Percentiles rank a stretch among this genome's conserved stretches.
Conservation (phyloP, 257 asterid species). For the Petunia secreta region DNA sequence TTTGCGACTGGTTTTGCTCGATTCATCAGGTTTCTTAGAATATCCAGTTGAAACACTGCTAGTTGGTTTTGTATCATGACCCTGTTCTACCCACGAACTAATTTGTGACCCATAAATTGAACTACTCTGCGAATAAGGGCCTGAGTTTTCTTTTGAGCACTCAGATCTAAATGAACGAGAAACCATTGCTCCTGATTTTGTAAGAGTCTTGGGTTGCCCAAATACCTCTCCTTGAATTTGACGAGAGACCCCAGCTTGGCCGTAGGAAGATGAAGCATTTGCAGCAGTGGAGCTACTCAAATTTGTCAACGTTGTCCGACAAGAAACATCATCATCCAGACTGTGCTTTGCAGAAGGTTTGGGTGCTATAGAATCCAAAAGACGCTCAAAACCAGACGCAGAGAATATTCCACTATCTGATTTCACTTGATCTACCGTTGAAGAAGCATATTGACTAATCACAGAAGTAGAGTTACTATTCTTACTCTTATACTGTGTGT, state of each 20-base stretch:
- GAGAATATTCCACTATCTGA: constrained; percentile 58
- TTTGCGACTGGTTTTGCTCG: constrained; percentile 66
- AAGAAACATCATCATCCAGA: constrained; percentile 60
- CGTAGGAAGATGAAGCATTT: constrained; percentile 46
- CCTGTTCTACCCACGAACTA: constrained; percentile 73
- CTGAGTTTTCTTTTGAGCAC: constrained; percentile 49
- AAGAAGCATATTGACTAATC: constrained; percentile 42
- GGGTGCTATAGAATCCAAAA: constrained; percentile 73
- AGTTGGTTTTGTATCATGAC: constrained; percentile 51
- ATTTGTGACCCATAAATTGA: constrained; percentile 70
- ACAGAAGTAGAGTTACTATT: constrained; percentile 30
- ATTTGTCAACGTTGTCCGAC: constrained; percentile 58
- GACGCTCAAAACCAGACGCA: constrained; percentile 51
- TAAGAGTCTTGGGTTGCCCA: constrained; percentile 53
- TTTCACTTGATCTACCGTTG: constrained; percentile 44
- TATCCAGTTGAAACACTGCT: constrained; percentile 63
- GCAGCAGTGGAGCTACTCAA: constrained; percentile 53
- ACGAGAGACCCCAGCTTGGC: constrained; percentile 47
- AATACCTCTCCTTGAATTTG: constrained; percentile 58
- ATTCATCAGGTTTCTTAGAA: constrained; percentile 70
- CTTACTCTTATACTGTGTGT: constrained; percentile 30
- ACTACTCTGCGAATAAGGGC: constrained; percentile 57
- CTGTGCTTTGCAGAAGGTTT: constrained; percentile 41
- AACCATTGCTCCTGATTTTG: constrained; percentile 48
- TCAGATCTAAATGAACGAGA: constrained; percentile 47